Evolutionary conservation across 805 yeast genomes (phyloP).

Genomic region (Hanseniaspora nectarophila): DNA sequence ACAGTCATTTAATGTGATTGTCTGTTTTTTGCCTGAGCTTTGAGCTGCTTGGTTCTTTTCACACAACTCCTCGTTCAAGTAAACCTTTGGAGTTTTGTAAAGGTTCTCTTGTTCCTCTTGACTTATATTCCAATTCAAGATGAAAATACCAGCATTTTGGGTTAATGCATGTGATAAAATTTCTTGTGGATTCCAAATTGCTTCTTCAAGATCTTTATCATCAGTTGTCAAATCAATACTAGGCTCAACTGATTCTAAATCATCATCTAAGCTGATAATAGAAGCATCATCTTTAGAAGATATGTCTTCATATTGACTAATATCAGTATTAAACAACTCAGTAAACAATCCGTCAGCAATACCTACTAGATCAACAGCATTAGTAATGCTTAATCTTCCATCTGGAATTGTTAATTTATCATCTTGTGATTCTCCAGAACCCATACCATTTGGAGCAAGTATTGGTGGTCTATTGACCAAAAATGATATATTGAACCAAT

Average conservation of each 20-base stretch:
- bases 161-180: background rate
- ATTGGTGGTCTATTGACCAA: background rate
- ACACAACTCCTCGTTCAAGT: background rate
- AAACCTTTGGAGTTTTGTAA: conserved; percentile 15
- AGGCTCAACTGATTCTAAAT: background rate
- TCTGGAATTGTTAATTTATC: background rate
- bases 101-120: conserved; percentile 35
- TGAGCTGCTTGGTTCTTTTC: conserved; percentile 16
- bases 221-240: background rate
- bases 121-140: conserved; percentile 25
- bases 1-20: conserved; percentile 61
- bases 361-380: background rate
- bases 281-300: background rate
- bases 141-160: background rate
- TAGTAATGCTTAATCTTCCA: background rate
- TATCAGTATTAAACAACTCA: background rate
- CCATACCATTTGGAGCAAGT: background rate
- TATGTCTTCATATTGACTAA: background rate
- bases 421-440: background rate
- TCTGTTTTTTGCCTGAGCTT: conserved; percentile 26
- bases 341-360: background rate
- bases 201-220: background rate
- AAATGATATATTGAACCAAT: background rate
- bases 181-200: background rate
- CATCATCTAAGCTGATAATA: too few relatives aligned